Evolutionary conservation across 768 basidiomycete species (phyloP).

Genomic region (Tulasnella sp.): DNA sequence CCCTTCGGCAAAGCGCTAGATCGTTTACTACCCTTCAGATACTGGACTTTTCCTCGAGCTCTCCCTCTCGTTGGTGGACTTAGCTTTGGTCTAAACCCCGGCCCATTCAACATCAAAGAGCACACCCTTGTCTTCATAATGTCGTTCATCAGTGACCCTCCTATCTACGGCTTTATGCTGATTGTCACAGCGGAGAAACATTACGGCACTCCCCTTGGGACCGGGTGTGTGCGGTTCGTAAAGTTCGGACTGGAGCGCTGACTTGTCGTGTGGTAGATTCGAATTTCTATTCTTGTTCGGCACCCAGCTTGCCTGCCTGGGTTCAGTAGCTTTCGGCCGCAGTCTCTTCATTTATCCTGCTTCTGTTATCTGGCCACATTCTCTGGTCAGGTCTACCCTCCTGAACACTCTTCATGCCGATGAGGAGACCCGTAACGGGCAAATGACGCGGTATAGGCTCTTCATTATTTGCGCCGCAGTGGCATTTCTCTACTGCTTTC

Average conservation of each 20-base stretch:
- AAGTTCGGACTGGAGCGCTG: not conserved
- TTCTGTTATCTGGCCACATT: conserved; percentile 97
- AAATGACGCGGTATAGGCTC: conserved; percentile 71
- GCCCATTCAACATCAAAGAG: conserved; percentile 96
- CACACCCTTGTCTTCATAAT: conserved; percentile 87
- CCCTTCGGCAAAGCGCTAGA: conserved; percentile 85
- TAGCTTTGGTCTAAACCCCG: conserved; percentile 80
- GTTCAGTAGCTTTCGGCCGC: conserved; percentile 80
- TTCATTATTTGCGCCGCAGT: conserved; percentile 58
- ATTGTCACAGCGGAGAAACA: conserved; percentile 72
- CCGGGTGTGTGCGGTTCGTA: conserved; percentile 39
- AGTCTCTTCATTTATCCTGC: conserved; percentile 94
- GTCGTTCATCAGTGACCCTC: conserved; percentile 51
- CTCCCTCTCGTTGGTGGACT: conserved; percentile 37
- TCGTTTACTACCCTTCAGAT: conserved; percentile 69
- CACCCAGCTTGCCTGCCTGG: conserved; percentile 92
- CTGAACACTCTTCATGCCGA: conserved; percentile 96
- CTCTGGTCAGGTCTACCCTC: conserved; percentile 86
- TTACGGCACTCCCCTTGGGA: conserved; percentile 57
- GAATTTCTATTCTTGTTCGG: conserved; percentile 68
- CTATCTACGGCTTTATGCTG: conserved; percentile 69
- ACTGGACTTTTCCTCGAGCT: conserved; percentile 43
- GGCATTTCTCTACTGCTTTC: conserved; percentile 77
- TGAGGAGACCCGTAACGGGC: conserved; percentile 46
- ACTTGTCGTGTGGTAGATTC: conserved; percentile 39